Conservation (phyloP, 202 grass and related monocot species). For the Saccharum hybrid region DNA sequence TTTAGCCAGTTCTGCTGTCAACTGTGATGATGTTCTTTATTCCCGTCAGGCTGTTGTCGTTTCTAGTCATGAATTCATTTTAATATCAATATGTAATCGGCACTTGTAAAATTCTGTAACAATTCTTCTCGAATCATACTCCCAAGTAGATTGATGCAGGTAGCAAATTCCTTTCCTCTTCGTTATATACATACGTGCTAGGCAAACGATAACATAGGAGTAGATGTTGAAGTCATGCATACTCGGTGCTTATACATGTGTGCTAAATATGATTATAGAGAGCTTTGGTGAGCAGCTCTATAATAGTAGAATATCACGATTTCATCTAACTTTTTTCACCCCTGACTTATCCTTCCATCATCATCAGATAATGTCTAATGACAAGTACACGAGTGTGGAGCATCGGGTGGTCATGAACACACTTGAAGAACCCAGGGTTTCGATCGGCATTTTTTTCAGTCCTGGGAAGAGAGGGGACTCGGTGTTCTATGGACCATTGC, state of each 20-base stretch:
- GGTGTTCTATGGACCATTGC: conserved; percentile 3
- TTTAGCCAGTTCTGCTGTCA: too few species aligned
- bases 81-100: too few species aligned
- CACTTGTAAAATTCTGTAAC: too few species aligned
- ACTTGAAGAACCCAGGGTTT: conserved; percentile 3
- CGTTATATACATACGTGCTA: too few species aligned
- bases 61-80: too few species aligned
- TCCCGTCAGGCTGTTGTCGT: too few species aligned
- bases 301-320: neutral
- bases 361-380: neutral
- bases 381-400: conserved; percentile 4
- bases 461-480: conserved; percentile 23
- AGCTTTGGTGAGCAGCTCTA: neutral
- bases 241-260: neutral
- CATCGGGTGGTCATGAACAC: conserved; percentile 15
- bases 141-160: too few species aligned
- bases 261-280: neutral
- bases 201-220: too few species aligned
- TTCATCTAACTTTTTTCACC: neutral
- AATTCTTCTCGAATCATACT: too few species aligned
- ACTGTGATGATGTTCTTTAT: too few species aligned
- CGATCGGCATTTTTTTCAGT: conserved; percentile 6
- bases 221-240: neutral
- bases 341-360: neutral
- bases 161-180: too few species aligned